These are phyloP conservation scores for Planoprotostelium fungivorum DNA, from an alignment of 78 protist genomes.

Conservation along the genomic window DNA sequence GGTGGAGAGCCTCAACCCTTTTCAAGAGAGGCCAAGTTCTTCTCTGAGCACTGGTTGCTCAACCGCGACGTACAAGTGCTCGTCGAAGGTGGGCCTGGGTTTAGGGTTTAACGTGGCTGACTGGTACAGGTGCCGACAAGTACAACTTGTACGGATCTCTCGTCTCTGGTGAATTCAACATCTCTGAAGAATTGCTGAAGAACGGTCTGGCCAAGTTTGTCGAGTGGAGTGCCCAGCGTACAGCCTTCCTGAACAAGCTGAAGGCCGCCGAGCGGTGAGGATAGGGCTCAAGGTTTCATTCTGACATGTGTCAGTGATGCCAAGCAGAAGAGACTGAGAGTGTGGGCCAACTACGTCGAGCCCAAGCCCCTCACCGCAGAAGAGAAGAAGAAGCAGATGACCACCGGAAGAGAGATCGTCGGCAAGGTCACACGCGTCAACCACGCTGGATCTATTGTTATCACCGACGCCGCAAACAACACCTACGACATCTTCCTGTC, in stretches of 20 bases:
- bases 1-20: constrained; percentile 4
- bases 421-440: constrained; percentile 55
- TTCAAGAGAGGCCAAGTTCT: constrained; percentile 5
- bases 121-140: constrained; percentile 33
- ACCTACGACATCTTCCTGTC: neutral
- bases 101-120: neutral
- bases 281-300: neutral
- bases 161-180: constrained; percentile 30
- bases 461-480: constrained; percentile 3
- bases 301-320: constrained; percentile 5
- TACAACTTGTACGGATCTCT: constrained; percentile 34
- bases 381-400: neutral
- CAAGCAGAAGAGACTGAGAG: constrained; percentile 18
- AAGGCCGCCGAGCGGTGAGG: constrained; percentile 30
- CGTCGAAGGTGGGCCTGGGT: constrained; percentile 24
- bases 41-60: constrained; percentile 13
- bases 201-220: constrained; percentile 51
- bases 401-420: constrained; percentile 12
- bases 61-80: constrained; percentile 42
- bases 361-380: constrained; percentile 13
- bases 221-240: constrained; percentile 53
- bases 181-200: constrained; percentile 26
- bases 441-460: constrained; percentile 26
- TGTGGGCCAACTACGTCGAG: constrained; percentile 14
- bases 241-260: constrained; percentile 23